Conservation (phyloP, 768 basidiomycete genomes). For the Tricholomella constricta region DNA sequence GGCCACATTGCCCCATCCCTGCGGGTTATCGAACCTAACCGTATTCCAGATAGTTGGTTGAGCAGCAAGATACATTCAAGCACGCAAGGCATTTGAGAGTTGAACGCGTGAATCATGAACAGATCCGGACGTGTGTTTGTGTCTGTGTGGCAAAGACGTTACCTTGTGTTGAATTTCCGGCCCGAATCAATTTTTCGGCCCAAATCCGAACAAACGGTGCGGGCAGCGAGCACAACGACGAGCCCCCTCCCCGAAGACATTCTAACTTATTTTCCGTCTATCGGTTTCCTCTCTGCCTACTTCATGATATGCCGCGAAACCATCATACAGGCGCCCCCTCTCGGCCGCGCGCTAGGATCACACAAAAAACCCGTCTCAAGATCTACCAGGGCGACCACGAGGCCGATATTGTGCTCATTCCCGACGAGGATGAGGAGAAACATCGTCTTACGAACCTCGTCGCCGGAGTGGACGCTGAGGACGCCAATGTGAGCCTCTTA, state of each 20-base stretch:
- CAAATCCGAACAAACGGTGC: constrained; percentile 62
- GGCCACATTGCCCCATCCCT: neutral
- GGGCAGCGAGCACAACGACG: constrained; percentile 45
- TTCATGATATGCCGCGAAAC: constrained; percentile 90
- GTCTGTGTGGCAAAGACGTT: constrained; percentile 36
- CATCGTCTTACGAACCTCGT: constrained; percentile 73
- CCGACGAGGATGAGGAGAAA: constrained; percentile 87
- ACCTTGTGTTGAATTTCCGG: constrained; percentile 46
- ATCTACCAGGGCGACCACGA: constrained; percentile 82
- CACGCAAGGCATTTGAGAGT: neutral
- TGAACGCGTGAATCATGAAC: neutral
- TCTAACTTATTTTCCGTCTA: constrained; percentile 37
- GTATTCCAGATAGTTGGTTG: neutral
- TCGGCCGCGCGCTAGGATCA: constrained; percentile 86
- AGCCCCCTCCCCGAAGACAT: constrained; percentile 23
- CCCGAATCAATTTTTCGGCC: constrained; percentile 64
- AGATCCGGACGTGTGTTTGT: constrained; percentile 27
- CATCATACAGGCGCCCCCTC: constrained; percentile 75
- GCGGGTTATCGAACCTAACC: neutral
- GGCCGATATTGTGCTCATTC: constrained; percentile 75
- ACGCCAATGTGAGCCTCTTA: constrained; percentile 79
- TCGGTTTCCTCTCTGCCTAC: constrained; percentile 37
- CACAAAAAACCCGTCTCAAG: constrained; percentile 89
- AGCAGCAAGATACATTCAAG: neutral
- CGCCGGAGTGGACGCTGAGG: constrained; percentile 89